phyloP scores from a whole-genome alignment of 129 eudicot genomes.

The Pulicaria dysenterica region DNA sequence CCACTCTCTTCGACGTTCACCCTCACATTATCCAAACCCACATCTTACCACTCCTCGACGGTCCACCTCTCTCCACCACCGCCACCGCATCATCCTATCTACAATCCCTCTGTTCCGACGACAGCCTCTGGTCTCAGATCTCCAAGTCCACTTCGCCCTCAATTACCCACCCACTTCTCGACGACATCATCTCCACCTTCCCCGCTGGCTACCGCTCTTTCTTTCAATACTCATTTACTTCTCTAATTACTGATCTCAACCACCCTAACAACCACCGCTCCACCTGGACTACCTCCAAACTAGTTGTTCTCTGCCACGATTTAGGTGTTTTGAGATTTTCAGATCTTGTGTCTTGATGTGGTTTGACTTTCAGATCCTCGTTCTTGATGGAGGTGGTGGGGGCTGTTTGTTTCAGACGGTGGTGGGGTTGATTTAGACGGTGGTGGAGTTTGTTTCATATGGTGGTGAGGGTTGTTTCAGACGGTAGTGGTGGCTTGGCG shows the following conservation, averaged over 20 bases:
- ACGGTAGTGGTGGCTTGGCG: too few species aligned
- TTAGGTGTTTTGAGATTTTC: too few species aligned
- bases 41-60: conserved; percentile 34
- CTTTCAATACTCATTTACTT: conserved; percentile 32
- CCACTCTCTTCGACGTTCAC: conserved; percentile 24
- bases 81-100: conserved; percentile 23
- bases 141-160: conserved; percentile 28
- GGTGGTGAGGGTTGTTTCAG: too few species aligned
- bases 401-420: too few species aligned
- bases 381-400: too few species aligned
- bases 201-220: conserved; percentile 35
- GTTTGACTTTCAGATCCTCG: too few species aligned
- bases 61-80: conserved; percentile 23
- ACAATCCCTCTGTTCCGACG: conserved; percentile 22
- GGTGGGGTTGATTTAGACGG: too few species aligned
- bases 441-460: too few species aligned
- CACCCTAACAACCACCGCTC: conserved; percentile 1
- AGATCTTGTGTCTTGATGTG: too few species aligned
- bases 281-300: neutral
- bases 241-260: conserved; percentile 13
- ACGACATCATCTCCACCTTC: conserved; percentile 25
- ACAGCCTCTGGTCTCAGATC: conserved; percentile 21
- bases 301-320: too few species aligned
- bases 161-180: conserved; percentile 12
- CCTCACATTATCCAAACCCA: conserved; percentile 26